Percentiles rank a stretch among this genome's conserved stretches.
Evolutionary conservation across 2,329 filamentous ascomycete genomes (phyloP).

Genomic region (Fusarium mangiferae): DNA sequence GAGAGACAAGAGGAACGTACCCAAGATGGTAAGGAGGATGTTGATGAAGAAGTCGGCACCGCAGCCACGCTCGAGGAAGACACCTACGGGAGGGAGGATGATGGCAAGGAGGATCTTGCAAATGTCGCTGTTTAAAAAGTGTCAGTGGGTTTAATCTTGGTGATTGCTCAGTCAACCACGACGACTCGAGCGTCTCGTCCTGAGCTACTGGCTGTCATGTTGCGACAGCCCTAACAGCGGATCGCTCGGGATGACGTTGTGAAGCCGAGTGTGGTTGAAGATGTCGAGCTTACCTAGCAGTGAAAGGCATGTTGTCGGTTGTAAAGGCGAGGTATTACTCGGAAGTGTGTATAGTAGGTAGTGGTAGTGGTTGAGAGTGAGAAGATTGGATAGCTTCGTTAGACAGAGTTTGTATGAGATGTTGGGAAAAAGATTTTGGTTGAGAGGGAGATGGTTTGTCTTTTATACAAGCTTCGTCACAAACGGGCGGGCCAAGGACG

Average conservation of each 20-base stretch:
- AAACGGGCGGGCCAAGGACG: conserved; percentile 1
- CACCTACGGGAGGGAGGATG: conserved; percentile 88
- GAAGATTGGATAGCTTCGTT: conserved; percentile 12
- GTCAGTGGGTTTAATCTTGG: conserved; percentile 11
- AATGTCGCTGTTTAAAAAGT: conserved; percentile 57
- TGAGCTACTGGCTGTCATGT: not conserved
- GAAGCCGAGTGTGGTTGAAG: not conserved
- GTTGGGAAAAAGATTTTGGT: not conserved
- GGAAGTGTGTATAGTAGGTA: conserved; percentile 8
- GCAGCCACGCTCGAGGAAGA: conserved; percentile 94
- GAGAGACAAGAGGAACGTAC: conserved; percentile 49
- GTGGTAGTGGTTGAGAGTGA: conserved; percentile 4
- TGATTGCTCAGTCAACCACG: not conserved
- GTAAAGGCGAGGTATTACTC: conserved; percentile 25
- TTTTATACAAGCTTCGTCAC: conserved; percentile 39
- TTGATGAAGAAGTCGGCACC: conserved; percentile 90
- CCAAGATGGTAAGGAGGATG: conserved; percentile 84
- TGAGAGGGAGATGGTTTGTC: conserved; percentile 35
- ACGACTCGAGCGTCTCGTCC: not conserved
- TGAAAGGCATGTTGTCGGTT: conserved; percentile 66
- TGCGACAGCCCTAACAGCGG: conserved; percentile 21
- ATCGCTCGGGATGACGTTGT: conserved; percentile 36
- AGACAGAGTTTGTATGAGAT: conserved; percentile 14
- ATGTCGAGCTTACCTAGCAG: conserved; percentile 60
- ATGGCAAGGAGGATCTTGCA: conserved; percentile 84